A percentile compares a stretch with the other conserved stretches of the same genome.
phyloP scores from a whole-genome alignment of 352 stramenopile genomes.

The Phytophthora nicotianae region DNA sequence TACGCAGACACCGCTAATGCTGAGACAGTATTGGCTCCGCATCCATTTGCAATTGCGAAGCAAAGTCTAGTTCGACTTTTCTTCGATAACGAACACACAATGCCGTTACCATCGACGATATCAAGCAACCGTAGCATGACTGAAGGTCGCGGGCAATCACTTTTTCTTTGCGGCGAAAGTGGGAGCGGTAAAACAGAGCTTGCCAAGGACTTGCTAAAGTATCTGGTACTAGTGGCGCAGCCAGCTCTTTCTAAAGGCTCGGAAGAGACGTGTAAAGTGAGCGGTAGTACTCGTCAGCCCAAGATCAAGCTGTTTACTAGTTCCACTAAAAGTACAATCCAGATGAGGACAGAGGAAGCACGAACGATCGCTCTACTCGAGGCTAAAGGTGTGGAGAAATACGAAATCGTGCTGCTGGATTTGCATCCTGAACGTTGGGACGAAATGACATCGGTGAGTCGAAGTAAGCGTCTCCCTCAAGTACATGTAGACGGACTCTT shows the following conservation, averaged over 20 bases:
- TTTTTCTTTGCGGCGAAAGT: slow-evolving; percentile 70
- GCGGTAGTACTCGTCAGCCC: slow-evolving; percentile 11
- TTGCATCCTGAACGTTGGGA: slow-evolving; percentile 63
- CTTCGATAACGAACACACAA: slow-evolving; percentile 22
- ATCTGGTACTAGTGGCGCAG: slow-evolving; percentile 63
- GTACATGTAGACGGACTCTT: slow-evolving; percentile 74
- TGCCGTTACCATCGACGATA: not conserved
- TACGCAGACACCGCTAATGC: slow-evolving; percentile 59
- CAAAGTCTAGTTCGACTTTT: slow-evolving; percentile 58
- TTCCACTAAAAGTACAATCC: slow-evolving; percentile 83
- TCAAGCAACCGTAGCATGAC: slow-evolving; percentile 2
- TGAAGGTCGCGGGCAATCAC: slow-evolving; percentile 21
- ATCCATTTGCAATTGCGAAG: slow-evolving; percentile 81
- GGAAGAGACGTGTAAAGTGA: not conserved
- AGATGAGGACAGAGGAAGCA: slow-evolving; percentile 81
- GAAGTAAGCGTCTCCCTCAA: slow-evolving; percentile 74
- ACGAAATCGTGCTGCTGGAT: slow-evolving; percentile 77
- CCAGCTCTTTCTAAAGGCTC: slow-evolving; percentile 32
- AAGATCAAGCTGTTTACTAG: slow-evolving; percentile 78
- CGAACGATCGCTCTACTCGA: slow-evolving; percentile 78
- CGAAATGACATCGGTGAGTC: slow-evolving; percentile 72
- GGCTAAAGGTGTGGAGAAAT: slow-evolving; percentile 64
- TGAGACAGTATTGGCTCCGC: slow-evolving; percentile 47
- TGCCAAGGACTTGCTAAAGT: slow-evolving; percentile 81
- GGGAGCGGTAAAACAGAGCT: slow-evolving; percentile 82